These are phyloP conservation scores for Hypoxylon sp. DNA, from an alignment of 2,329 filamentous ascomycete genomes.

Conservation along the genomic window DNA sequence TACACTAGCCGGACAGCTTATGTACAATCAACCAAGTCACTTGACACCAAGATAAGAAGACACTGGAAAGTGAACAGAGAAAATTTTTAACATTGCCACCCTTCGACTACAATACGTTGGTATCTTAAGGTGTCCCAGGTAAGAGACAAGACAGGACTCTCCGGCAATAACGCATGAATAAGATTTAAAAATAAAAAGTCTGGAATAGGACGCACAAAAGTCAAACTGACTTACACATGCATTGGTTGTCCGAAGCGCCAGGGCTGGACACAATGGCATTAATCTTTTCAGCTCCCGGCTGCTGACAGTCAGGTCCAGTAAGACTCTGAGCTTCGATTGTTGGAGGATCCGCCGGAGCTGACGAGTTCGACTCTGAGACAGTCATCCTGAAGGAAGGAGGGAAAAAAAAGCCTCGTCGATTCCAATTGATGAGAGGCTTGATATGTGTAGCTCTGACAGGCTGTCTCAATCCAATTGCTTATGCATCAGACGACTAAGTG, in stretches of 20 bases:
- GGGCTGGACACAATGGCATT: constrained; percentile 21
- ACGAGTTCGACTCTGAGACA: constrained; percentile 41
- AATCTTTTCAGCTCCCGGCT: constrained; percentile 29
- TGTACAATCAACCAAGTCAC: constrained; percentile 29
- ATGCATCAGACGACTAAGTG: constrained; percentile 30
- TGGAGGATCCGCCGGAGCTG: constrained; percentile 43
- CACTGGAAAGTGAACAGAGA: constrained; percentile 9
- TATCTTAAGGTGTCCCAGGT: constrained; percentile 16
- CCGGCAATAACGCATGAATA: constrained; percentile 11
- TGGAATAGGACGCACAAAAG: constrained; percentile 6
- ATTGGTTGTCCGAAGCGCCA: constrained; percentile 29
- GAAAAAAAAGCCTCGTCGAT: constrained; percentile 36
- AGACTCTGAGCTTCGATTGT: constrained; percentile 40
- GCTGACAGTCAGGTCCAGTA: constrained; percentile 30
- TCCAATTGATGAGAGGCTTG: constrained; percentile 19
- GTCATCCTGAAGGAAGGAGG: constrained; percentile 39
- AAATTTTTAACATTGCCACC: constrained; percentile 27
- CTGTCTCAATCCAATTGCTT: constrained; percentile 22
- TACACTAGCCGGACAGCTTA: not conserved
- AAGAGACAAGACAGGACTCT: constrained; percentile 18
- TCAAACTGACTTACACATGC: constrained; percentile 34
- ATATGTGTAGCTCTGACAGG: constrained; percentile 8
- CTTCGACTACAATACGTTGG: constrained; percentile 12
- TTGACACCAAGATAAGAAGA: constrained; percentile 18
- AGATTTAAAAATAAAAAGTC: constrained; percentile 14